phyloP scores from a whole-genome alignment of 2,329 filamentous ascomycete genomes.

The Plectosphaerella plurivora region DNA sequence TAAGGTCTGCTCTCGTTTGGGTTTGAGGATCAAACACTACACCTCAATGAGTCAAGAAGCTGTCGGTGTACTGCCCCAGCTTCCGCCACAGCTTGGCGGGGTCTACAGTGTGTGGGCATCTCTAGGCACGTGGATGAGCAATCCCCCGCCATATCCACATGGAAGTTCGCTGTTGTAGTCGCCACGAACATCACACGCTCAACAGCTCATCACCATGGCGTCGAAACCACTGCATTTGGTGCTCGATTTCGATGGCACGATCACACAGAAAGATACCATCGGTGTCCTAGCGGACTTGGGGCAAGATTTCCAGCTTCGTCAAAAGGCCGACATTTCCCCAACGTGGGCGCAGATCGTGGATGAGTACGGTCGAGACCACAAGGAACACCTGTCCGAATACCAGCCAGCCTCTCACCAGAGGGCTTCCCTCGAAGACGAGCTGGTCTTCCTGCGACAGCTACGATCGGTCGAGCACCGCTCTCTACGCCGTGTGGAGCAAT shows the following conservation, averaged over 20 bases:
- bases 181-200: no score
- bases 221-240: conserved; percentile 34
- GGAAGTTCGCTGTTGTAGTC: no score
- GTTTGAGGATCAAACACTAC: no score
- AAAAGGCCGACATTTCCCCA: conserved; percentile 25
- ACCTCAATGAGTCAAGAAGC: no score
- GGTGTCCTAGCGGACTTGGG: conserved; percentile 37
- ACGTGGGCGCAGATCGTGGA: conserved; percentile 41
- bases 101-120: no score
- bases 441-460: conserved; percentile 37
- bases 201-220: conserved; percentile 8
- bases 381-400: conserved; percentile 29
- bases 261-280: conserved; percentile 51
- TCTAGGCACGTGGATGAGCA: no score
- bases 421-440: conserved; percentile 30
- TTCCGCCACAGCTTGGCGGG: no score
- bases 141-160: no score
- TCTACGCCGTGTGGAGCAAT: conserved; percentile 35
- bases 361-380: conserved; percentile 38
- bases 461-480: conserved; percentile 41
- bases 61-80: no score
- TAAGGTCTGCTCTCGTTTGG: no score
- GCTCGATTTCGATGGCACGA: conserved; percentile 58
- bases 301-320: conserved; percentile 26
- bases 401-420: conserved; percentile 25